Conservation (phyloP, 2,329 filamentous ascomycete species). For the Fusarium siculi region DNA sequence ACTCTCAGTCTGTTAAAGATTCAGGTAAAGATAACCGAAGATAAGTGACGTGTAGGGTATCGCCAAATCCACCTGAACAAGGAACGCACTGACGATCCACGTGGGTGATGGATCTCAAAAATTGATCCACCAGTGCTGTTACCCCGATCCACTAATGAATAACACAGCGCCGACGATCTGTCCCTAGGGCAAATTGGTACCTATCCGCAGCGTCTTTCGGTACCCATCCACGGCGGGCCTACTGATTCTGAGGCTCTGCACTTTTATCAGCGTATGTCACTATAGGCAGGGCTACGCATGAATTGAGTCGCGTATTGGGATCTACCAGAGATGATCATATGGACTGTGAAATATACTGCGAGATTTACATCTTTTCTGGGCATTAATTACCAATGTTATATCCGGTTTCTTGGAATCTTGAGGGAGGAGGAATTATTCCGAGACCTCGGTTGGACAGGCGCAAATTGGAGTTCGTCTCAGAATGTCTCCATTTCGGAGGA, state of each 20-base stretch:
- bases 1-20: background rate
- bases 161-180: background rate
- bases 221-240: too few relatives aligned
- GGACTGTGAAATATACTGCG: fast-evolving
- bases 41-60: background rate
- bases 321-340: background rate
- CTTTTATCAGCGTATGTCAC: too few relatives aligned
- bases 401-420: background rate
- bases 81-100: background rate
- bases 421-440: background rate
- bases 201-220: too few relatives aligned
- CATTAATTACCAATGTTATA: background rate
- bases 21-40: background rate
- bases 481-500: background rate
- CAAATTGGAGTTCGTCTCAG: background rate
- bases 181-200: too few relatives aligned
- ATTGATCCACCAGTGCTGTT: background rate
- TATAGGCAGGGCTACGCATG: background rate
- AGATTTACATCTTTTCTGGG: fast-evolving
- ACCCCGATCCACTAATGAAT: background rate
- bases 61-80: background rate
- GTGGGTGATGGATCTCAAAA: background rate
- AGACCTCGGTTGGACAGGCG: background rate
- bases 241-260: background rate
- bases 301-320: background rate